phyloP scores from a whole-genome alignment of 1,284 basidiomycete genomes.

The Puccinia novopanici region DNA sequence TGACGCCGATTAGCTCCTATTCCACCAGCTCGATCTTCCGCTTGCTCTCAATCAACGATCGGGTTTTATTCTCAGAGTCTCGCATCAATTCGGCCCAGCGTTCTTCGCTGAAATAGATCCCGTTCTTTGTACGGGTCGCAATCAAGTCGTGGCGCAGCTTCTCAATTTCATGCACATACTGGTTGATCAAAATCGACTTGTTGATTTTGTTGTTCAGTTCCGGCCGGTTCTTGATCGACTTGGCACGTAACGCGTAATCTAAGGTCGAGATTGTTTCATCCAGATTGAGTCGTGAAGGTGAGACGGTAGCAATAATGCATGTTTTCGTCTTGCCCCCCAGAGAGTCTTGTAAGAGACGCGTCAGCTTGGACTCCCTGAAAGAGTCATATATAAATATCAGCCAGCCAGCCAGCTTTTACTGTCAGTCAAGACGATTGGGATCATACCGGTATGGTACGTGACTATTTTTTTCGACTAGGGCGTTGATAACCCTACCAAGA shows the following conservation, averaged over 20 bases:
- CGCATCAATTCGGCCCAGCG: conserved; percentile 79
- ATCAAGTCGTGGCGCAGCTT: conserved; percentile 85
- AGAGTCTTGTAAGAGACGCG: conserved; percentile 95
- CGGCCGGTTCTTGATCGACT: conserved; percentile 92
- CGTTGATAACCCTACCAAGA: conserved; percentile 94
- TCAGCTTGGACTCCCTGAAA: conserved; percentile 73
- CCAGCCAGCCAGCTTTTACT: not conserved
- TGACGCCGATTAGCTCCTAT: conserved; percentile 73
- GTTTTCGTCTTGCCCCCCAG: conserved; percentile 98
- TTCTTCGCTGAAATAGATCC: conserved; percentile 86
- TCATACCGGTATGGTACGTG: conserved; percentile 85
- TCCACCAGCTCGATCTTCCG: conserved; percentile 80
- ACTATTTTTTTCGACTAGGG: conserved; percentile 80
- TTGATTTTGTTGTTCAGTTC: conserved; percentile 94
- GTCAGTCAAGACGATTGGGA: not conserved
- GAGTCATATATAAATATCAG: not conserved
- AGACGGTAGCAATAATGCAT: conserved; percentile 94
- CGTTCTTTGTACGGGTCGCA: conserved; percentile 89
- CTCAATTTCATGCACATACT: conserved; percentile 94
- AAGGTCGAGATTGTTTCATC: conserved; percentile 98
- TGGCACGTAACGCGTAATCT: conserved; percentile 93
- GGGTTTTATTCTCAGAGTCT: conserved; percentile 73
- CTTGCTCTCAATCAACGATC: conserved; percentile 76
- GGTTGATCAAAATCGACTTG: conserved; percentile 85
- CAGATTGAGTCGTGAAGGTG: conserved; percentile 84